Evolutionary conservation across 2,329 filamentous ascomycete species (phyloP).

Genomic region (Ophiostoma populinum): DNA sequence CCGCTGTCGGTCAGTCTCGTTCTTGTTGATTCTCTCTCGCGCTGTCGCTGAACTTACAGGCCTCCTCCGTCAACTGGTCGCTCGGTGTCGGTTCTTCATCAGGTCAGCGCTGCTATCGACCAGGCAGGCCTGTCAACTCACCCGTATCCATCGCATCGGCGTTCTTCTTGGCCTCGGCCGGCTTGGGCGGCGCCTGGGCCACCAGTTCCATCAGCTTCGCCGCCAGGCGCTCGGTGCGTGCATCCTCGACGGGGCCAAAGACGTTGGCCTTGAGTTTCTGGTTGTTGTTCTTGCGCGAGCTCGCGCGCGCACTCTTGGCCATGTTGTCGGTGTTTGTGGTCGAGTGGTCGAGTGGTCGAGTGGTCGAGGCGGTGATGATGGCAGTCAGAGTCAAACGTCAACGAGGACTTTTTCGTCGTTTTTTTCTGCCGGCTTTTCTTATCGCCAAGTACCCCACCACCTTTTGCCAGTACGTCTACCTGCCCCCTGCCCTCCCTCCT

Average conservation of each 20-base stretch:
- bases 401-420: slow-evolving; percentile 4
- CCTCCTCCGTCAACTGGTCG: slow-evolving; percentile 9
- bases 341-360: slow-evolving; percentile 61
- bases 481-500: not conserved
- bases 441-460: not conserved
- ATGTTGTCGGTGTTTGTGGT: slow-evolving; percentile 38
- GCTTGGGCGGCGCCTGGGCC: slow-evolving; percentile 27
- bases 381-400: not conserved
- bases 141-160: slow-evolving; percentile 22
- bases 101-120: not conserved
- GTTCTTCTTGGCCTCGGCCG: slow-evolving; percentile 21
- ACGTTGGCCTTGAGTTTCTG: slow-evolving; percentile 61
- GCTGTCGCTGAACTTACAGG: not conserved
- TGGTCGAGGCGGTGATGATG: slow-evolving; percentile 47
- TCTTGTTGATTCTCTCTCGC: not conserved
- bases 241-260: slow-evolving; percentile 68
- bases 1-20: slow-evolving; percentile 14
- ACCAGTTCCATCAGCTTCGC: slow-evolving; percentile 72
- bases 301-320: slow-evolving; percentile 77
- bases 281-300: slow-evolving; percentile 68
- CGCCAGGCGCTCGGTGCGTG: slow-evolving; percentile 65
- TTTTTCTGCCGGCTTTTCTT: slow-evolving; percentile 9
- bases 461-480: not conserved
- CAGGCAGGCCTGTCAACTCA: slow-evolving; percentile 22
- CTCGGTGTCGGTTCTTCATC: slow-evolving; percentile 6